A percentile compares a stretch with the other conserved stretches of the same genome.
phyloP scores from a whole-genome alignment of 73 alveolate species.

The Effrenium voratum region DNA sequence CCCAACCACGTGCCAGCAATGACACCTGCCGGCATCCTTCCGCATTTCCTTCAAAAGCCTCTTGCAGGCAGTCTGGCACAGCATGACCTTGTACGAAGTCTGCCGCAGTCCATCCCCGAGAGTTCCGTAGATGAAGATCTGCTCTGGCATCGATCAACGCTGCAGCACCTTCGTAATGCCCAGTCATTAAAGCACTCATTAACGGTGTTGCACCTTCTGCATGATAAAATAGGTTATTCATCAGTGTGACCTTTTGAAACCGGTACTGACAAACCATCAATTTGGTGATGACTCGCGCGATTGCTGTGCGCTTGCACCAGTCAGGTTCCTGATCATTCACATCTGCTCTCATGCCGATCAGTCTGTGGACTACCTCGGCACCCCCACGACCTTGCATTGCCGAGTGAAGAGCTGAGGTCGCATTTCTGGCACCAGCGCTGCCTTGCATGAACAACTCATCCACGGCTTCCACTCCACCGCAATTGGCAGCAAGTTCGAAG shows the following conservation, averaged over 20 bases:
- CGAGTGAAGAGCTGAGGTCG: neutral
- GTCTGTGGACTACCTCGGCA: slow-evolving; percentile 8
- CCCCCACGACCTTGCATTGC: neutral
- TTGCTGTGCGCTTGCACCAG: no score
- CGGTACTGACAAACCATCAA: neutral
- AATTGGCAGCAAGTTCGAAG: neutral
- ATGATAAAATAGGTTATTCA: neutral
- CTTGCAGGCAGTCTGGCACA: neutral
- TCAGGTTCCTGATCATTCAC: neutral
- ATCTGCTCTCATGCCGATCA: neutral
- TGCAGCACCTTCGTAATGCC: neutral
- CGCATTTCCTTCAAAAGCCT: neutral
- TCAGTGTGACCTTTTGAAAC: neutral
- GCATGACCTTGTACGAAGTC: neutral
- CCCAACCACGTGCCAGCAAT: neutral
- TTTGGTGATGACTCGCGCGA: neutral
- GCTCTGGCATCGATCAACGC: neutral
- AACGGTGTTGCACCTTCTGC: neutral
- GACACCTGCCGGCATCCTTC: slow-evolving; percentile 7
- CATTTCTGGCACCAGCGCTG: neutral
- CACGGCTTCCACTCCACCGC: neutral
- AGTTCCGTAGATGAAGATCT: neutral
- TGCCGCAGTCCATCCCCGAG: neutral
- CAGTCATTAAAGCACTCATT: neutral
- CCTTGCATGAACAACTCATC: neutral